phyloP scores from a whole-genome alignment of 441 rosid species.

The Corymbia calophylla region DNA sequence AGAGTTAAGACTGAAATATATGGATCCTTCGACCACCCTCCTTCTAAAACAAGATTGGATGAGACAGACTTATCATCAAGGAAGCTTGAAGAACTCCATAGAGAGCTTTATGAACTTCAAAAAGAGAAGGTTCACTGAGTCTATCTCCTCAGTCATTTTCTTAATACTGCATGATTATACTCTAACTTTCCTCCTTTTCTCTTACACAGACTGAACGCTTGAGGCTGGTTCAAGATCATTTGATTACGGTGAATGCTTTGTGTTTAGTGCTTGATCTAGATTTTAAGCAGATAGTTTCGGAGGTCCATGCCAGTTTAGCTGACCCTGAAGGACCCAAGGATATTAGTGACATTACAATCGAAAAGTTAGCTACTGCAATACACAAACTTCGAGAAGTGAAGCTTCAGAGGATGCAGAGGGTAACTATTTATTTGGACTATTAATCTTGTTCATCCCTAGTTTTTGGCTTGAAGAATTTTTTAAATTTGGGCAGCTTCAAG shows the following conservation, averaged over 20 bases:
- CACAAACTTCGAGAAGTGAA: conserved; percentile 65
- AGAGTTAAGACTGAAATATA: conserved; percentile 47
- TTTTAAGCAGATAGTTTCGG: conserved; percentile 44
- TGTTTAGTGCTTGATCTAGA: conserved; percentile 85
- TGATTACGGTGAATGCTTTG: conserved; percentile 44
- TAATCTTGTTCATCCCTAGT: background rate
- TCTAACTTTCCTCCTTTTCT: background rate
- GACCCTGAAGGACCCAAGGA: conserved; percentile 50
- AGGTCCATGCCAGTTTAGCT: conserved; percentile 49
- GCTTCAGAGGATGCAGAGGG: conserved; percentile 93
- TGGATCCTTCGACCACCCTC: conserved; percentile 26
- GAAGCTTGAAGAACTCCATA: conserved; percentile 84
- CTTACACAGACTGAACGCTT: conserved; percentile 60
- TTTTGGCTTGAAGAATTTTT: background rate
- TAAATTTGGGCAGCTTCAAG: conserved; percentile 69
- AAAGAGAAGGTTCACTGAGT: conserved; percentile 56
- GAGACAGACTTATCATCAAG: conserved; percentile 78
- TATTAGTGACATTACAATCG: conserved; percentile 57
- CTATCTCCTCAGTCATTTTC: background rate
- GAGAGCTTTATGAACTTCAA: conserved; percentile 66
- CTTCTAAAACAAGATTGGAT: conserved; percentile 29
- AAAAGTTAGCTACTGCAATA: conserved; percentile 42
- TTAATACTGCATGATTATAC: background rate
- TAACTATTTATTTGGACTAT: conserved; percentile 5
- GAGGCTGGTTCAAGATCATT: conserved; percentile 61